phyloP scores from a whole-genome alignment of 2,329 filamentous ascomycete species.

The Trichoderma gracile region DNA sequence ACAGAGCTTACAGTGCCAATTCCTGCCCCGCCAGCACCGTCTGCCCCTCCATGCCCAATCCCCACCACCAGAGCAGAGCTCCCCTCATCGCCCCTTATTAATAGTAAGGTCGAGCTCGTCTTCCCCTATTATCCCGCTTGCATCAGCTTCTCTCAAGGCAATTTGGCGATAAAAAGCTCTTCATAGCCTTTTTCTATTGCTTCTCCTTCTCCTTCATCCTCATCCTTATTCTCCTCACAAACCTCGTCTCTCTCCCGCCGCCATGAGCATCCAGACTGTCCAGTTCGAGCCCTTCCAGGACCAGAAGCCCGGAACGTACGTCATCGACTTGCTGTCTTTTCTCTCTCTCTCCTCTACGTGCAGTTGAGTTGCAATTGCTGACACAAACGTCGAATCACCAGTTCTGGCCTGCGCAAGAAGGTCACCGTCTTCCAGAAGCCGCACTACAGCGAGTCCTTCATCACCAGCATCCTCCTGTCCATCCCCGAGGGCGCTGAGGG shows the following conservation, averaged over 20 bases:
- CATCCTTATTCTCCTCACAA: neutral
- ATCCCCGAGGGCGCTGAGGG: conserved; percentile 92
- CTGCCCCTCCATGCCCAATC: conserved; percentile 35
- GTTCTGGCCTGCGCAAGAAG: conserved; percentile 98
- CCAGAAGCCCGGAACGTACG: conserved; percentile 99
- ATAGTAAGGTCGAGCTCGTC: conserved; percentile 26
- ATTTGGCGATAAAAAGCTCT: conserved; percentile 9
- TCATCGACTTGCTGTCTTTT: conserved; percentile 41
- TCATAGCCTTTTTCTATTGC: neutral
- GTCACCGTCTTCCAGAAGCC: conserved; percentile 95
- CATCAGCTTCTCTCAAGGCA: neutral
- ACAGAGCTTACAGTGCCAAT: too few relatives aligned
- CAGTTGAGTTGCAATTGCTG: conserved; percentile 2
- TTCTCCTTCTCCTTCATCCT: neutral
- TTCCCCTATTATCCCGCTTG: conserved; percentile 9
- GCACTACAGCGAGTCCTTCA: conserved; percentile 95
- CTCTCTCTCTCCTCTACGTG: conserved; percentile 5
- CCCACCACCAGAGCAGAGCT: conserved; percentile 36
- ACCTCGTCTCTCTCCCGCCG: neutral
- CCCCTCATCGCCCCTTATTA: conserved; percentile 25
- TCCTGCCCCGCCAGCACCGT: conserved; percentile 17
- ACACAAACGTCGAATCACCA: conserved; percentile 42
- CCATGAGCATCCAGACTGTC: conserved; percentile 75
- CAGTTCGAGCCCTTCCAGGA: conserved; percentile 84
- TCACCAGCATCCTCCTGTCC: conserved; percentile 89